Evolutionary conservation across 1,139 yeast species (phyloP).

Genomic region (Diutina siamensis): DNA sequence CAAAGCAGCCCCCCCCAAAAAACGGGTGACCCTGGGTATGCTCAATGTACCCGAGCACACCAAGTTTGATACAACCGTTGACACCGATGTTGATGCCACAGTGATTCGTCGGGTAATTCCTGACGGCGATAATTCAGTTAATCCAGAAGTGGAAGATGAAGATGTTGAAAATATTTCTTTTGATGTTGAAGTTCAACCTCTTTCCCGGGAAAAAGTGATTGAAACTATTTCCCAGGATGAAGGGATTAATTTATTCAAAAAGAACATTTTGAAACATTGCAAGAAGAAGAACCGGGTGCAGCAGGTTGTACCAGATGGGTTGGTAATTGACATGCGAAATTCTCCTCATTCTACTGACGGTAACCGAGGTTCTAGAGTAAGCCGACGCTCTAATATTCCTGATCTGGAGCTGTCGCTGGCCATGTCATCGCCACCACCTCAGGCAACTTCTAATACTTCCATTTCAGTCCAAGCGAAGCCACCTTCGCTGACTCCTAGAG

Average conservation of each 20-base stretch:
- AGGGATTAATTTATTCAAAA: neutral
- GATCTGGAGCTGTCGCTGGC: neutral
- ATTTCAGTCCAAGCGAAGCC: too few species aligned
- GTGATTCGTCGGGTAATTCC: neutral
- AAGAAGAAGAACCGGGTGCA: neutral
- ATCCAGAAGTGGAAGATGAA: neutral
- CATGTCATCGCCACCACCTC: neutral
- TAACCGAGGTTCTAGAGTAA: neutral
- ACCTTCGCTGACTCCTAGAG: too few species aligned
- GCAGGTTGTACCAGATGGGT: neutral
- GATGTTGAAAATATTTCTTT: neutral
- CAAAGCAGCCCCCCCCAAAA: neutral
- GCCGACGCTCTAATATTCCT: neutral
- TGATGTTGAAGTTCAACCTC: neutral
- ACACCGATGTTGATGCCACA: neutral
- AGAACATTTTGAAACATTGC: neutral
- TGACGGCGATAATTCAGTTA: neutral
- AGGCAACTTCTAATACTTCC: too few species aligned
- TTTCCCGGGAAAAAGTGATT: neutral
- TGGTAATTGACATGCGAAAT: neutral
- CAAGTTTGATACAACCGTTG: neutral
- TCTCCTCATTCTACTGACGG: neutral
- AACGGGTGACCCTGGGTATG: conserved; percentile 5
- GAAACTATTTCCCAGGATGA: neutral
- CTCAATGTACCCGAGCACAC: neutral